Evolutionary conservation across 1,139 yeast species (phyloP).

Genomic region (Yamadazyma kanchanaburiensis): DNA sequence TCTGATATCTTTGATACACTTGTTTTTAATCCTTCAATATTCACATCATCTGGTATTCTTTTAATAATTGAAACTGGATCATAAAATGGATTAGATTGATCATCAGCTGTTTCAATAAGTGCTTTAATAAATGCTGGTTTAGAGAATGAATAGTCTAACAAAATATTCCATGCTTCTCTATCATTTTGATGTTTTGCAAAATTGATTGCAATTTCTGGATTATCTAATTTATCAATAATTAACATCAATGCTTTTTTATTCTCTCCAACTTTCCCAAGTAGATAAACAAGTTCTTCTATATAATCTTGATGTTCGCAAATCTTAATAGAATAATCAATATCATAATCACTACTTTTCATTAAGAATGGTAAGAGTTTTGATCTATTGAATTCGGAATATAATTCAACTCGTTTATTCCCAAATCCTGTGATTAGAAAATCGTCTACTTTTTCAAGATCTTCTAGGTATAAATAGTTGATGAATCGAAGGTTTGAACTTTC

Average conservation of each 20-base stretch:
- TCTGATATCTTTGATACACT: constrained; percentile 62
- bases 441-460: constrained; percentile 52
- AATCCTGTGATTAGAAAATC: constrained; percentile 49
- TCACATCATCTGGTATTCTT: constrained; percentile 59
- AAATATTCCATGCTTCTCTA: constrained; percentile 72
- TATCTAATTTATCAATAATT: constrained; percentile 72
- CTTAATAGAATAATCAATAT: constrained; percentile 63
- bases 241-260: constrained; percentile 69
- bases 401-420: constrained; percentile 63
- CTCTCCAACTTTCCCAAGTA: constrained; percentile 83
- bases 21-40: constrained; percentile 61
- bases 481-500: constrained; percentile 41
- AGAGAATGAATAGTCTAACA: constrained; percentile 66
- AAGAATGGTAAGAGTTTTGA: constrained; percentile 51
- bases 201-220: constrained; percentile 76
- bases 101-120: constrained; percentile 67
- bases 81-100: constrained; percentile 44
- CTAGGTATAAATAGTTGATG: constrained; percentile 60
- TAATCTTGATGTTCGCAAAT: constrained; percentile 54
- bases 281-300: constrained; percentile 71
- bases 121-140: constrained; percentile 75
- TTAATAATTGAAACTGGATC: constrained; percentile 68
- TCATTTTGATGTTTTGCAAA: constrained; percentile 77
- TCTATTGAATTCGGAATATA: constrained; percentile 63
- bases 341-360: constrained; percentile 49